Percentiles rank a stretch among this genome's conserved stretches.
Evolutionary conservation across 441 rosid genomes (phyloP).

Genomic region (Melastoma candidum): DNA sequence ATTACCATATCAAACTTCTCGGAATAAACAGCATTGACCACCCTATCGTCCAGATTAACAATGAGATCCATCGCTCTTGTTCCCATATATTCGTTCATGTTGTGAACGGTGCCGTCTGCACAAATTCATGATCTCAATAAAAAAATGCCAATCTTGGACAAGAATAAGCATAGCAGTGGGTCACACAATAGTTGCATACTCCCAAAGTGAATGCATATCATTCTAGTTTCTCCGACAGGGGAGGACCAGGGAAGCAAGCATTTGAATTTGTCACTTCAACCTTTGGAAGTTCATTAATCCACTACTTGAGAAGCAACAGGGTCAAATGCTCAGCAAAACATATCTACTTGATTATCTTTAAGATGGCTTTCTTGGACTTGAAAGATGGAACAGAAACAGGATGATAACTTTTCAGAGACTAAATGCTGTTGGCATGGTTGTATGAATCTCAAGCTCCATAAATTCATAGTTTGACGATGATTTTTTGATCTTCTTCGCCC

Average conservation of each 20-base stretch:
- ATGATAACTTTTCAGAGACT: too few species aligned
- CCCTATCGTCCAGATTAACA: conserved; percentile 18
- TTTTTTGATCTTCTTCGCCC: too few species aligned
- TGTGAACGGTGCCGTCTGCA: conserved; percentile 65
- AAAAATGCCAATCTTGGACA: not conserved
- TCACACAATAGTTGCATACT: not conserved
- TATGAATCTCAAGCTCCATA: too few species aligned
- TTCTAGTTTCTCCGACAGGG: not conserved
- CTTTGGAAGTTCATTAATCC: too few species aligned
- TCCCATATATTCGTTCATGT: conserved; percentile 60
- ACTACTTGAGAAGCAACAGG: too few species aligned
- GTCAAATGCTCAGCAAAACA: too few species aligned
- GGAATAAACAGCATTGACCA: conserved; percentile 22
- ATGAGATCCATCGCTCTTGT: conserved; percentile 30
- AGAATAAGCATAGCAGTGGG: not conserved
- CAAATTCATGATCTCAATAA: not conserved
- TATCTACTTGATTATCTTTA: too few species aligned
- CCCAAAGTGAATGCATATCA: not conserved
- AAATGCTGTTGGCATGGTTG: too few species aligned
- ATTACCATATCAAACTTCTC: conserved; percentile 48
- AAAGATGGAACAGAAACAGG: too few species aligned
- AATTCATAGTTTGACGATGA: too few species aligned
- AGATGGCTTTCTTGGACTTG: too few species aligned
- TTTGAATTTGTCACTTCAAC: too few species aligned
- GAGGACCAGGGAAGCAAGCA: not conserved